Conservation (phyloP, 164 flowering plant genomes). For the Annona cherimola region DNA sequence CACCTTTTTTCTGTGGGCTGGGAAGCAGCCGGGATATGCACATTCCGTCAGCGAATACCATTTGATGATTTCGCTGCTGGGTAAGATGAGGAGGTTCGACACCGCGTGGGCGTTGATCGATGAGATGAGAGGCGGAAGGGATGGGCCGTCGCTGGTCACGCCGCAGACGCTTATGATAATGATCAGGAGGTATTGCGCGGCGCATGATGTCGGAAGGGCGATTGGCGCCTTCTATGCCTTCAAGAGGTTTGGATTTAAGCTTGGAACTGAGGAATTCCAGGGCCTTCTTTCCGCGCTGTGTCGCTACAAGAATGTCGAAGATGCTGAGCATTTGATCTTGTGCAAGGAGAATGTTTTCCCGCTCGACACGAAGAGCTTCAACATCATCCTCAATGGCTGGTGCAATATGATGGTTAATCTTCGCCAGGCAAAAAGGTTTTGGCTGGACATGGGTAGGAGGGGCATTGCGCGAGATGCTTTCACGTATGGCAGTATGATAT, state of each 20-base stretch:
- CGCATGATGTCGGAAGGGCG: slow-evolving; percentile 70
- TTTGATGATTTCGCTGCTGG: slow-evolving; percentile 68
- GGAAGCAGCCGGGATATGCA: slow-evolving; percentile 53
- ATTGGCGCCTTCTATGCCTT: slow-evolving; percentile 64
- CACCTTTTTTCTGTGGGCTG: slow-evolving; percentile 83
- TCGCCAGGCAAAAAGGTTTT: slow-evolving; percentile 61
- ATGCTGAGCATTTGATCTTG: slow-evolving; percentile 76
- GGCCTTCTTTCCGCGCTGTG: slow-evolving; percentile 69
- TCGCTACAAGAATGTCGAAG: slow-evolving; percentile 75
- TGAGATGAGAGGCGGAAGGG: slow-evolving; percentile 54
- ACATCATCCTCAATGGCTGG: slow-evolving; percentile 85
- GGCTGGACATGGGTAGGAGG: slow-evolving; percentile 64
- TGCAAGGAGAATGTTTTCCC: slow-evolving; percentile 54
- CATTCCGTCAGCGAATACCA: slow-evolving; percentile 60
- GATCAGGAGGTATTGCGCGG: slow-evolving; percentile 73
- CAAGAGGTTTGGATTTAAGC: slow-evolving; percentile 42
- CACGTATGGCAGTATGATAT: slow-evolving; percentile 61
- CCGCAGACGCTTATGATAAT: slow-evolving; percentile 67
- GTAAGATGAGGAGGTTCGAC: slow-evolving; percentile 76
- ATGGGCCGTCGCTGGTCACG: slow-evolving; percentile 44
- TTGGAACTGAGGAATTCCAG: slow-evolving; percentile 66
- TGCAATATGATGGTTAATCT: slow-evolving; percentile 53
- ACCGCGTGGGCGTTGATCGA: slow-evolving; percentile 78
- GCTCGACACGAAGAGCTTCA: slow-evolving; percentile 70
- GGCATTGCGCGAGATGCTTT: slow-evolving; percentile 53